Evolutionary conservation across 2,329 filamentous ascomycete genomes (phyloP), one percentile per base, ranked within the genome.

Genomic region (Diaporthe capsici): DNA sequence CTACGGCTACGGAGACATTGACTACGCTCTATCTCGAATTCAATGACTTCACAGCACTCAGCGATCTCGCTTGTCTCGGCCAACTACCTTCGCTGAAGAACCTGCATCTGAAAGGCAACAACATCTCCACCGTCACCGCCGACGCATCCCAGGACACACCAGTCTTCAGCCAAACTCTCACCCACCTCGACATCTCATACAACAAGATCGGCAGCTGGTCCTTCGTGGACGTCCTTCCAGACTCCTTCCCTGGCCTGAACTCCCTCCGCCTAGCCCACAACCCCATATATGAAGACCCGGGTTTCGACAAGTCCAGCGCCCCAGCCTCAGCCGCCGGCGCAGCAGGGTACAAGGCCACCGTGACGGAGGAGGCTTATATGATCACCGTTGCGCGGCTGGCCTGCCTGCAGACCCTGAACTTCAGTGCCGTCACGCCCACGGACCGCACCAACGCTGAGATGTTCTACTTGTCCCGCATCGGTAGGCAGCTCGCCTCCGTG

Each of bases 401-500:
- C 1, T 85, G 86, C 1, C 89, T 98, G 13, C 89, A 89, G 72
- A 88, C 87, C 0, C 88, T 98, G 42, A 97, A 97, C 82, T 95
- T 94, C 82, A 92, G 92, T 77, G 85, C 87, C 22, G 92, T 98
- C 79, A 92, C 92, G 0, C 79, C 87, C 1, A 91, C 93, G 57
- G 96, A 98, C 82, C 92, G 96, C 25, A 88, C 91, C 72, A 97
- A 98, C 81, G 95, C 95, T 6, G 97, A 98, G 80, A 93, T 96
- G 81, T 99, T 98, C 83, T 99, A 99, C 83, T 90, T 98, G 15
- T 94, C 93, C 0, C 90, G 94, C 72, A 97, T 98, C 75, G 94
- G 90, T 15, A 92, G 92, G 77, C 94, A 97, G 81, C 87, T 98
- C 53, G 89, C 92, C 1, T 85, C 88, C 4, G 89, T 91, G 0